These are phyloP conservation scores for Astrocystis sublimbata DNA, from an alignment of 495 filamentous ascomycete species.

Conservation along the genomic window DNA sequence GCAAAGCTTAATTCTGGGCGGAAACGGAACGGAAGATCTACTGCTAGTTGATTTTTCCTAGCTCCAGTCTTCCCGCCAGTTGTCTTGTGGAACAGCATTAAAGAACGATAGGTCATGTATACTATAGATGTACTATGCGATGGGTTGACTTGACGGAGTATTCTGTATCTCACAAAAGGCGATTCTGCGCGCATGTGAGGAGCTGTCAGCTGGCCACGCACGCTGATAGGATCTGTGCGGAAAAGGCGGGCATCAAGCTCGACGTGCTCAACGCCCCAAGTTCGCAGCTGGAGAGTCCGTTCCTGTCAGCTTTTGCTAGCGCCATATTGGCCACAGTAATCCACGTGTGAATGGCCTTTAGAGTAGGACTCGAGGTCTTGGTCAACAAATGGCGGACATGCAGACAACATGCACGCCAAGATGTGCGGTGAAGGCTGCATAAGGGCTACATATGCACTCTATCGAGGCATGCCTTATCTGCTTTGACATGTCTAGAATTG, in stretches of 20 bases:
- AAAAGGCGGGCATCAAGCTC: neutral
- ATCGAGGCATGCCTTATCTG: conserved; percentile 1
- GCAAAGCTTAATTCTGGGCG: conserved; percentile 4
- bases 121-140: neutral
- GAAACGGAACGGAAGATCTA: conserved; percentile 3
- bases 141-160: neutral
- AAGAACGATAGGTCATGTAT: neutral
- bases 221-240: neutral
- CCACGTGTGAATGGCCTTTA: neutral
- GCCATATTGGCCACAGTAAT: neutral
- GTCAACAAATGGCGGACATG: neutral
- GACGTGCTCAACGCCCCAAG: neutral
- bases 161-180: neutral
- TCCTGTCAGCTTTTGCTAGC: conserved; percentile 1
- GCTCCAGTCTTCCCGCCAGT: neutral
- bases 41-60: neutral
- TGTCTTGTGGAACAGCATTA: neutral
- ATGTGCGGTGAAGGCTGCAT: neutral
- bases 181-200: neutral
- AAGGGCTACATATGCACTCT: neutral
- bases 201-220: neutral
- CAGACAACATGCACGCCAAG: conserved; percentile 14
- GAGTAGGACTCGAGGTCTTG: neutral
- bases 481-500: neutral
- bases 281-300: neutral